phyloP scores from a whole-genome alignment of 495 filamentous ascomycete species.

The Cercophora newfieldiana region DNA sequence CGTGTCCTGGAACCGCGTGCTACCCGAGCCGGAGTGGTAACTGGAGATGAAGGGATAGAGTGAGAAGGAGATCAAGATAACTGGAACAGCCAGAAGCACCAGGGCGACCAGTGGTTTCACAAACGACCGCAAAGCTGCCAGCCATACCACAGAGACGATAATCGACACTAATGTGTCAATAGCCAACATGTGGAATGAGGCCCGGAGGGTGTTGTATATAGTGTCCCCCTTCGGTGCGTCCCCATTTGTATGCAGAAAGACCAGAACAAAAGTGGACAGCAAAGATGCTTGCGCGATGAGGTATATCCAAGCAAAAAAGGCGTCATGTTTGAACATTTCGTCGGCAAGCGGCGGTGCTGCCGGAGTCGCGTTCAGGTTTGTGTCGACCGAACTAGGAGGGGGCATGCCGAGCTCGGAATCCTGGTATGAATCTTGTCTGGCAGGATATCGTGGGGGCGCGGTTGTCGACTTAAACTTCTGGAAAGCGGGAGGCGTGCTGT shows the following conservation, averaged over 20 bases:
- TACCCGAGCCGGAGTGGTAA: conserved; percentile 71
- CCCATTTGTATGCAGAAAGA: conserved; percentile 77
- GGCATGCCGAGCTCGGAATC: conserved; percentile 33
- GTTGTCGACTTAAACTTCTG: conserved; percentile 67
- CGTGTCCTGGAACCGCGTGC: conserved; percentile 74
- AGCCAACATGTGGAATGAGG: conserved; percentile 84
- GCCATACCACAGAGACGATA: conserved; percentile 84
- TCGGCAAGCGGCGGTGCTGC: conserved; percentile 34
- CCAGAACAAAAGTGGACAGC: conserved; percentile 81
- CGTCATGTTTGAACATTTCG: conserved; percentile 67
- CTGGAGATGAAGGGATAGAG: conserved; percentile 90
- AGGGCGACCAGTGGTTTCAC: conserved; percentile 75
- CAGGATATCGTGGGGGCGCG: conserved; percentile 26
- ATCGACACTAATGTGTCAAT: conserved; percentile 89
- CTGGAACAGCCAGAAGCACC: conserved; percentile 79
- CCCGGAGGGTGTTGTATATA: conserved; percentile 84
- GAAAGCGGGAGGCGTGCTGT: conserved; percentile 78
- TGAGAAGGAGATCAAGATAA: conserved; percentile 82
- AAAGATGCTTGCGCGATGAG: conserved; percentile 79
- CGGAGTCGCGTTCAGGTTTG: conserved; percentile 18
- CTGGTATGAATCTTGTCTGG: conserved; percentile 25
- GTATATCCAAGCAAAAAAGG: conserved; percentile 90
- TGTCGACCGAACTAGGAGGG: conserved; percentile 27
- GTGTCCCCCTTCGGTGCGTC: conserved; percentile 73
- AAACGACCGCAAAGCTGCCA: conserved; percentile 82